Evolutionary conservation across 2,329 filamentous ascomycete species (phyloP), one percentile per base, ranked within the genome.

Genomic region (Lasiodiplodia gonubiensis): DNA sequence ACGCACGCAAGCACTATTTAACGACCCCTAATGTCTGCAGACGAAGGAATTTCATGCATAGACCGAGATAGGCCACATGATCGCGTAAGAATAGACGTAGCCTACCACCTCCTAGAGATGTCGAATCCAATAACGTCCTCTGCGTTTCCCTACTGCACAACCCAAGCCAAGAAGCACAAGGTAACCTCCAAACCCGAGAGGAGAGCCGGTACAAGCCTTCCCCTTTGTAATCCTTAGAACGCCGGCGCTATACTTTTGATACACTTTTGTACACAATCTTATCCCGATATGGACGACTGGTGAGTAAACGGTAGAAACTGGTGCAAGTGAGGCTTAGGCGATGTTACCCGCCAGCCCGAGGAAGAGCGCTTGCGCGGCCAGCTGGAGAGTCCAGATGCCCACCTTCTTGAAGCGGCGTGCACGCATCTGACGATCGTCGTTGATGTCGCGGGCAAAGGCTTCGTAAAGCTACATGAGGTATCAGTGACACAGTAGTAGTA

Each of bases 401-500:
- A 97, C 95, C 80, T 98, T 97, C 78, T 94, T 97, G 76, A 99
- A 90, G 53, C 95, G 86, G 61, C 94, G 86, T 72, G 93, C 90
- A 64, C 93, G 89, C 71, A 91, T 92, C 77, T 97, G 91, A 73
- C 95, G 91, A 79, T 97, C 91, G 73, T 98, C 92, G 70, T 93
- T 90, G 37, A 99, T 93, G 77, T 97, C 93, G 70, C 89, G 88
- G 46, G 93, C 93, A 80, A 99, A 98, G 0, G 95, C 95, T 73
- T 94, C 89, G 77, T 99, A 99, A 64, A 93, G 93, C 86, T 88
- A 64, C 30, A 52, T 21, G 33, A 11, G 14, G 8, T 42, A 35
- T 70, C 57, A 71, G 42, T n/a, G 42, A 46, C 42, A 46, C 10
- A 11, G n/a, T n/a, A 46, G 7, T 46, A 33, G 67, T 42, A 53